These are phyloP conservation scores for Leucosporidium yakuticum DNA, from an alignment of 768 basidiomycete genomes.

Conservation along the genomic window DNA sequence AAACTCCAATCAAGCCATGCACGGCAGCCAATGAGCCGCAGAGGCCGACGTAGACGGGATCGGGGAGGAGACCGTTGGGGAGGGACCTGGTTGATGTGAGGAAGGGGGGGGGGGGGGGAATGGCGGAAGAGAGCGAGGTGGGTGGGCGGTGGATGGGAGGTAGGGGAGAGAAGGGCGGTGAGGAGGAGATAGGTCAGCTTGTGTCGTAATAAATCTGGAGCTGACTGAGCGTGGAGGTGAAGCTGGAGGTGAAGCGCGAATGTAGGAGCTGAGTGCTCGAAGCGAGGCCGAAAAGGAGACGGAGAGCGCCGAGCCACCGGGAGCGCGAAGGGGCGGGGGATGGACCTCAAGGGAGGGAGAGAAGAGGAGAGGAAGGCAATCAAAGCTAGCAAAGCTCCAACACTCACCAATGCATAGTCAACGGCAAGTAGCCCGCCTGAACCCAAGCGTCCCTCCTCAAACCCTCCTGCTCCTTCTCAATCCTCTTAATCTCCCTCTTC, in stretches of 20 bases:
- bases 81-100: slow-evolving; percentile 22
- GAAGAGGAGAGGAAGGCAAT: no score
- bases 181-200: no score
- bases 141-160: no score
- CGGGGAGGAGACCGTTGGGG: slow-evolving; percentile 25
- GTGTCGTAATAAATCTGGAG: no score
- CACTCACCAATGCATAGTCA: slow-evolving; percentile 72
- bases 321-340: no score
- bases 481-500: slow-evolving; percentile 39
- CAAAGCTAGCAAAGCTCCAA: no score
- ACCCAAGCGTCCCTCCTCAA: slow-evolving; percentile 66
- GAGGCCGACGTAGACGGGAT: slow-evolving; percentile 30
- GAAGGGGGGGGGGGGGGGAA: neutral
- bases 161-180: neutral
- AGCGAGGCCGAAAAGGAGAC: no score
- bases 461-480: slow-evolving; percentile 58
- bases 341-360: no score
- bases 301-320: no score
- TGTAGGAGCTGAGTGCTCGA: no score
- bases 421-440: slow-evolving; percentile 70
- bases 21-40: slow-evolving; percentile 32
- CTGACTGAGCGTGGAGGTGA: no score
- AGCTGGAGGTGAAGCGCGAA: no score
- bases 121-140: neutral
- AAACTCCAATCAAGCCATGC: slow-evolving; percentile 24